These are phyloP conservation scores for Ulota crispa DNA, from an alignment of 225 moss, liverwort and hornwort species.

Conservation along the genomic window DNA sequence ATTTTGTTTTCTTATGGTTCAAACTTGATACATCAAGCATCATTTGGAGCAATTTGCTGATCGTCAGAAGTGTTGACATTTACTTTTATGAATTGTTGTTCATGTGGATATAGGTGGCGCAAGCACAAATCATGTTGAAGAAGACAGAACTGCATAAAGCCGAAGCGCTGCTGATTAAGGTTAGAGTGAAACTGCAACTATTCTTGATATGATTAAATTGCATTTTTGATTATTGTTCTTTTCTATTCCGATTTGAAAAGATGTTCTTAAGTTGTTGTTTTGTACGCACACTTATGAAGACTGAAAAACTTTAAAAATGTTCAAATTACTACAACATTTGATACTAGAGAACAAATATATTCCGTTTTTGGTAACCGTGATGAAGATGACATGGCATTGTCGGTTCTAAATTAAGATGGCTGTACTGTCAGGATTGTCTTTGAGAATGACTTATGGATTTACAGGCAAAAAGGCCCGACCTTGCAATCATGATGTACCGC, in stretches of 20 bases:
- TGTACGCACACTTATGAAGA: not conserved
- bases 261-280: not conserved
- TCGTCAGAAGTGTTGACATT: not conserved
- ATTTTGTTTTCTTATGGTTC: not conserved
- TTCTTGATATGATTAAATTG: not conserved
- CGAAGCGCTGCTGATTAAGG: conserved; percentile 71
- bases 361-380: not conserved
- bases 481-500: conserved; percentile 86
- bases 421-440: not conserved
- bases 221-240: not conserved
- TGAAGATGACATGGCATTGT: not conserved
- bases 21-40: not conserved
- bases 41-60: not conserved
- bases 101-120: conserved; percentile 56
- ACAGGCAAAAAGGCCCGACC: conserved; percentile 87
- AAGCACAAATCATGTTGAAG: conserved; percentile 56
- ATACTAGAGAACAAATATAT: not conserved
- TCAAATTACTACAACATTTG: not conserved
- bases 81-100: not conserved
- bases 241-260: not conserved
- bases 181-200: not conserved
- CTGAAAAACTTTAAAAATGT: not conserved
- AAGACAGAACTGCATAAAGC: conserved; percentile 69
- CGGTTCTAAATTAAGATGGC: not conserved
- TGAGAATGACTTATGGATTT: not conserved